Base-by-base conservation (phyloP, 2,329 filamentous ascomycete species). In the Claviceps digitariae region DNA sequence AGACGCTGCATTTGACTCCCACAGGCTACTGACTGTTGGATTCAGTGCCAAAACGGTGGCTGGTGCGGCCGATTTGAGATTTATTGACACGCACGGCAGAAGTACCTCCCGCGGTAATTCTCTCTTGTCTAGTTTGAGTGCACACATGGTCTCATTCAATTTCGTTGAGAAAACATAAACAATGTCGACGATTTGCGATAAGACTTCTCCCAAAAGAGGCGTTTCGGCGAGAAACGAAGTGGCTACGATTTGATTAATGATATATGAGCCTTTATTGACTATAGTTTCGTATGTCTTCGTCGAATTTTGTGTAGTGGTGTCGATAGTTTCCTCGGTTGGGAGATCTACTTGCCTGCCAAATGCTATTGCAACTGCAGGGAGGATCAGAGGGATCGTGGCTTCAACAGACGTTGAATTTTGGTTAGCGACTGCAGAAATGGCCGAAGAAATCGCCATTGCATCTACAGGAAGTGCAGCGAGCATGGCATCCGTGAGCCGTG, bases 181-280 rank as follows among this genome's bases (percentile, higher is more conserved):
- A 27, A 62, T 55, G 13, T 49, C 50, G 2, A 56, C 56, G 50
- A 62, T 48, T 43, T 62, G 56, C n/a, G 60, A 57, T 41, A 63
- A 43, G 9, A 61, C 52, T 5, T 38, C 55, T 12, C 58, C 52
- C 20, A 62, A 47, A 5, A 56, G 51, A 6, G 55, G 55, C 25
- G 50, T 54, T 23, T 53, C 21, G 6, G 55, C 23, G 12, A 54
- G 43, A 7, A 44, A 36, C 17, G 53, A 50, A 9, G 52, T 45
- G 17, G 50, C 55, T 36, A 56, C 52, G 9, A 64, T 57, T 27
- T 58, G 53, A 17, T 58, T 60, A 38, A 64, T 58, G 45, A 63
- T 52, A 1, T 52, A 34, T 27, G 54, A 56, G 7, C 61, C 61
- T 43, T 57, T 48, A n/a, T 27, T 36, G 10, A 62, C 53, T 7